Percentiles rank a stretch among this genome's conserved stretches.
These are phyloP conservation scores for Saccharomyces hybrid DNA, from an alignment of 1,139 yeast species.

Conservation along the genomic window DNA sequence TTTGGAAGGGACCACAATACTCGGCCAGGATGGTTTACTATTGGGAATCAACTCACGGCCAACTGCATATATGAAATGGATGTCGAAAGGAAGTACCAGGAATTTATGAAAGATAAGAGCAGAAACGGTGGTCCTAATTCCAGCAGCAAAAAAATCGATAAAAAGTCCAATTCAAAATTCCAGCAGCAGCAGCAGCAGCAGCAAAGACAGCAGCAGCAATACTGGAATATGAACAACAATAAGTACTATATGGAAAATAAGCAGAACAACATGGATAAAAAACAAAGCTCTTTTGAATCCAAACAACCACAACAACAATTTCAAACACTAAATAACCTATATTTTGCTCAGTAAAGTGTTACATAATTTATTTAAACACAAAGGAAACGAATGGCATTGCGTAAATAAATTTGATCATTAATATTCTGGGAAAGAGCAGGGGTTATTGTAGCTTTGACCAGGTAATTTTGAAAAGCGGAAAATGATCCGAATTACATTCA, in stretches of 20 bases:
- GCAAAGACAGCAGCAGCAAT: neutral
- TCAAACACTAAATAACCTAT: neutral
- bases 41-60: conserved; percentile 62
- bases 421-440: too few species aligned
- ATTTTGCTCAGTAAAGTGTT: neutral
- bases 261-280: neutral
- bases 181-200: neutral
- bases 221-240: neutral
- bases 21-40: conserved; percentile 86
- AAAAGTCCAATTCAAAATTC: neutral
- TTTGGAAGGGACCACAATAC: conserved; percentile 84
- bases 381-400: neutral
- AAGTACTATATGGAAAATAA: neutral
- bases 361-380: neutral
- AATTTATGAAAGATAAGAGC: conserved; percentile 4
- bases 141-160: neutral
- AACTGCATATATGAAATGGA: conserved; percentile 47
- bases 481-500: too few species aligned
- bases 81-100: conserved; percentile 33
- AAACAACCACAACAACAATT: neutral
- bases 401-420: too few species aligned
- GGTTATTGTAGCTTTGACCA: too few species aligned
- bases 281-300: neutral
- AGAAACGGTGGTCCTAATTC: neutral
- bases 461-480: too few species aligned